Percentiles rank a stretch among this genome's conserved stretches.
Evolutionary conservation across 305 asterid genomes (phyloP).

Genomic region (Fraxinus sp.): DNA sequence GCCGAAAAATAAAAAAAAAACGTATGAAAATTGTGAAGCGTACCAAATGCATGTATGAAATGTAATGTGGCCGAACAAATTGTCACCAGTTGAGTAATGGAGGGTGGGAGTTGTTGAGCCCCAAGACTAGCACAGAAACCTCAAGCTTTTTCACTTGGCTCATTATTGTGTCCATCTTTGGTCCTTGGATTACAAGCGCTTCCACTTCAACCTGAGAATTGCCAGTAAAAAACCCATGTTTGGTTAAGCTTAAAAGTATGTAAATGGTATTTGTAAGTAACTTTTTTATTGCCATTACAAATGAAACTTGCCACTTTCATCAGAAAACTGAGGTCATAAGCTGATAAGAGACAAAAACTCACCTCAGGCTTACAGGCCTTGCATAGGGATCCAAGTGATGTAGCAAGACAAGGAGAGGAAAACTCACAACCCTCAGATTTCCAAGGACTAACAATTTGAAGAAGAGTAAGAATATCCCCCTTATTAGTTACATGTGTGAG

Average conservation of each 20-base stretch:
- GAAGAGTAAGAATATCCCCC: conserved; percentile 68
- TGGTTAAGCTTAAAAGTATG: background rate
- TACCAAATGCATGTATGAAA: background rate
- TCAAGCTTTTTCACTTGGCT: conserved; percentile 25
- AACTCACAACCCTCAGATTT: background rate
- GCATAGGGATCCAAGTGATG: conserved; percentile 74
- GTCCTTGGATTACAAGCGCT: conserved; percentile 22
- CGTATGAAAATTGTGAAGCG: background rate
- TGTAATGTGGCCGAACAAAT: background rate
- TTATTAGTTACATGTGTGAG: conserved; percentile 72
- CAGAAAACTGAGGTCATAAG: background rate
- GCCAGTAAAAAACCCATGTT: background rate
- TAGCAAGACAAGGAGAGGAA: conserved; percentile 56
- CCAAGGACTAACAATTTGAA: background rate
- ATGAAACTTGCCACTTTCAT: background rate
- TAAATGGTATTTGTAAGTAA: background rate
- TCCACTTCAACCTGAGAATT: conserved; percentile 17
- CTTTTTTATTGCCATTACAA: background rate
- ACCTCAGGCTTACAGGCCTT: conserved; percentile 90
- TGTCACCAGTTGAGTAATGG: conserved; percentile 10
- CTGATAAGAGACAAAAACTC: background rate
- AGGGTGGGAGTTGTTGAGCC: conserved; percentile 12
- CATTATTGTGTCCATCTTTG: conserved; percentile 22
- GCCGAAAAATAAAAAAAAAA: background rate
- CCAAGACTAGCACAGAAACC: conserved; percentile 20